Evolutionary conservation across 2,329 filamentous ascomycete genomes (phyloP).

Genomic region (Didymella sp.): DNA sequence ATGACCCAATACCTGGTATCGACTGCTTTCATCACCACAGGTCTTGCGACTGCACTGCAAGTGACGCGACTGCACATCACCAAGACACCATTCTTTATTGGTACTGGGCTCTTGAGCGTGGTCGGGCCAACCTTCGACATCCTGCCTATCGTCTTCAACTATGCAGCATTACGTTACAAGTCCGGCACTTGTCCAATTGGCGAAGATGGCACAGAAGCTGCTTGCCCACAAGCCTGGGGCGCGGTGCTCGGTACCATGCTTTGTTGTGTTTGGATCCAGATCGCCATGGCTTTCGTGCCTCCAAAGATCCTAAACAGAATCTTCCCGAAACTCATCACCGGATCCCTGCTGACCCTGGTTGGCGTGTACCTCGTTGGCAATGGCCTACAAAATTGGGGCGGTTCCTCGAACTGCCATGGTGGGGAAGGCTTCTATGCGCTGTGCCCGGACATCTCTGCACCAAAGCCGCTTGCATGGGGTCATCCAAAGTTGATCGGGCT

Average conservation of each 20-base stretch:
- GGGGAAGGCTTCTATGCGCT: constrained; percentile 38
- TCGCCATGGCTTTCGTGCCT: constrained; percentile 36
- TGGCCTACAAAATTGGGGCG: constrained; percentile 41
- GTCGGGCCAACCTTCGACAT: constrained; percentile 42
- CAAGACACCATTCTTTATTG: constrained; percentile 39
- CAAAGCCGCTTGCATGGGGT: constrained; percentile 43
- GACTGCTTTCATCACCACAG: constrained; percentile 40
- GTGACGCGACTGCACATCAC: constrained; percentile 36
- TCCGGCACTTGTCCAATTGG: constrained; percentile 30
- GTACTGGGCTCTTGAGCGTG: constrained; percentile 37
- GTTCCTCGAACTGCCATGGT: constrained; percentile 37
- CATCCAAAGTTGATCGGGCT: constrained; percentile 38
- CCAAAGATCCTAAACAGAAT: constrained; percentile 32
- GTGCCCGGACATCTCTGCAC: constrained; percentile 30
- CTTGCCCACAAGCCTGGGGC: constrained; percentile 38
- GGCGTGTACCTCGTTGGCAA: constrained; percentile 38
- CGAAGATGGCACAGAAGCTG: constrained; percentile 31
- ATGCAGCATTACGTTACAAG: constrained; percentile 35
- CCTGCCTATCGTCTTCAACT: constrained; percentile 39
- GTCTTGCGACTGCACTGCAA: constrained; percentile 38
- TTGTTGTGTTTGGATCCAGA: constrained; percentile 52
- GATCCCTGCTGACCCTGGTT: constrained; percentile 32
- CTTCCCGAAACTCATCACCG: constrained; percentile 40
- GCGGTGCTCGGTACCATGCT: constrained; percentile 47
- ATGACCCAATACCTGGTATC: constrained; percentile 39